Evolutionary conservation across 495 filamentous ascomycete genomes (phyloP).

Genomic region (Penicillium flavigenum): DNA sequence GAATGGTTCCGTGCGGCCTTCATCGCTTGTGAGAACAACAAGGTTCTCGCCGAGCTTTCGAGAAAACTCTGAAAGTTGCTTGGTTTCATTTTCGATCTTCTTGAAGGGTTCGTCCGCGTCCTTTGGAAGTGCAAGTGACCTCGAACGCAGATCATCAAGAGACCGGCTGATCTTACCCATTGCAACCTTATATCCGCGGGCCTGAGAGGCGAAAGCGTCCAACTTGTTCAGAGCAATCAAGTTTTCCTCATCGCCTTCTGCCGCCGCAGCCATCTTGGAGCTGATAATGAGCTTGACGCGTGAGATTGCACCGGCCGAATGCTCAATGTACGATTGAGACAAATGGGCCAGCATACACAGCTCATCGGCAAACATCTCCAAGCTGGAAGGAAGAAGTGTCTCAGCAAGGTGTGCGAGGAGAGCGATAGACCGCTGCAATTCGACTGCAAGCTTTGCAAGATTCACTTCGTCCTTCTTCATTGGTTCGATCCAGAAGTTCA

Average conservation of each 20-base stretch:
- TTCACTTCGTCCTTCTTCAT: constrained; percentile 84
- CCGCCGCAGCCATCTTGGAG: constrained; percentile 49
- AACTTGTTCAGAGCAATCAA: constrained; percentile 66
- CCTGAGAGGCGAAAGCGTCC: constrained; percentile 69
- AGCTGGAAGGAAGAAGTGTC: constrained; percentile 67
- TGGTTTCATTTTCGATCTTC: constrained; percentile 60
- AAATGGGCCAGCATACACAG: constrained; percentile 68
- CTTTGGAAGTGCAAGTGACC: constrained; percentile 73
- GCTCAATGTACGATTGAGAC: constrained; percentile 84
- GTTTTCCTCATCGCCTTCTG: constrained; percentile 57
- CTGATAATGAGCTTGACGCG: constrained; percentile 64
- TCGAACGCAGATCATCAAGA: constrained; percentile 71
- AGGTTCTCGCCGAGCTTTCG: constrained; percentile 67
- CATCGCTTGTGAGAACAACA: constrained; percentile 64
- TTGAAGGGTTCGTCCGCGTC: constrained; percentile 53
- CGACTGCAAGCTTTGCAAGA: constrained; percentile 72
- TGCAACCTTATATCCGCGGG: constrained; percentile 81
- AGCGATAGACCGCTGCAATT: constrained; percentile 76
- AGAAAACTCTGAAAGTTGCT: constrained; percentile 65
- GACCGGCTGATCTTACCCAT: constrained; percentile 74
- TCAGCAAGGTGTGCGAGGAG: constrained; percentile 82
- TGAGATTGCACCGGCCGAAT: constrained; percentile 65
- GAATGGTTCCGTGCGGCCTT: constrained; percentile 67
- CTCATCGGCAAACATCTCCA: constrained; percentile 78
- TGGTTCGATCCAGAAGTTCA: constrained; percentile 86